A percentile compares a stretch with the other conserved stretches of the same genome.
Evolutionary conservation across 2,329 filamentous ascomycete genomes (phyloP).

Genomic region (Pestalotiopsis sp.): DNA sequence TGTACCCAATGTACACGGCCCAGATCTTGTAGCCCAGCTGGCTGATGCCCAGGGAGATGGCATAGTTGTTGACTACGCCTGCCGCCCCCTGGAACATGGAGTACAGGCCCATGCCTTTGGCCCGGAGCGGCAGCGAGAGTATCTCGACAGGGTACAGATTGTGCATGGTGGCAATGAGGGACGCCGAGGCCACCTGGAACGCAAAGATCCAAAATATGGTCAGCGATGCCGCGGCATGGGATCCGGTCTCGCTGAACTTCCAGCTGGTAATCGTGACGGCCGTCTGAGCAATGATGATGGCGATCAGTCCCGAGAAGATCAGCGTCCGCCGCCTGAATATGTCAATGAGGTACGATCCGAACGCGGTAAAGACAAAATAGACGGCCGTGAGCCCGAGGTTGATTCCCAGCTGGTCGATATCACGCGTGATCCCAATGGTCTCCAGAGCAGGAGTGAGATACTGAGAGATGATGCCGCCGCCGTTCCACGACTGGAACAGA

Average conservation of each 20-base stretch:
- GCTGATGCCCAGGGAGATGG: conserved; percentile 45
- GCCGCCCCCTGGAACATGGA: conserved; percentile 43
- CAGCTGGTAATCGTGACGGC: conserved; percentile 47
- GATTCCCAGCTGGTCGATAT: conserved; percentile 40
- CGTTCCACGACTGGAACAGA: conserved; percentile 47
- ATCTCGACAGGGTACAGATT: conserved; percentile 46
- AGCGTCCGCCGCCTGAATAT: conserved; percentile 41
- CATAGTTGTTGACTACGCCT: conserved; percentile 43
- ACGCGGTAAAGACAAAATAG: conserved; percentile 45
- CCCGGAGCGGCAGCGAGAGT: conserved; percentile 41
- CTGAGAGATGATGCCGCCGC: conserved; percentile 43
- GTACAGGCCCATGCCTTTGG: conserved; percentile 46
- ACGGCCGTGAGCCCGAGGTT: conserved; percentile 41
- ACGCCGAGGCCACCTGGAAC: conserved; percentile 46
- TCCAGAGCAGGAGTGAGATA: conserved; percentile 41
- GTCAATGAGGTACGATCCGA: conserved; percentile 43
- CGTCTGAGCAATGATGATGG: conserved; percentile 44
- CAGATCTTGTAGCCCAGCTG: conserved; percentile 51
- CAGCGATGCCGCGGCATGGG: conserved; percentile 35
- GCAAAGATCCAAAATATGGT: conserved; percentile 48
- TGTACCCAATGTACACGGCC: conserved; percentile 51
- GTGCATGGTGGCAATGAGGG: conserved; percentile 47
- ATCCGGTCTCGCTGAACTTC: conserved; percentile 36
- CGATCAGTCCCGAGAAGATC: conserved; percentile 42
- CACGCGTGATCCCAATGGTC: conserved; percentile 38